These are phyloP conservation scores for Candida morakotiae DNA, from an alignment of 805 yeast genomes.

Conservation along the genomic window DNA sequence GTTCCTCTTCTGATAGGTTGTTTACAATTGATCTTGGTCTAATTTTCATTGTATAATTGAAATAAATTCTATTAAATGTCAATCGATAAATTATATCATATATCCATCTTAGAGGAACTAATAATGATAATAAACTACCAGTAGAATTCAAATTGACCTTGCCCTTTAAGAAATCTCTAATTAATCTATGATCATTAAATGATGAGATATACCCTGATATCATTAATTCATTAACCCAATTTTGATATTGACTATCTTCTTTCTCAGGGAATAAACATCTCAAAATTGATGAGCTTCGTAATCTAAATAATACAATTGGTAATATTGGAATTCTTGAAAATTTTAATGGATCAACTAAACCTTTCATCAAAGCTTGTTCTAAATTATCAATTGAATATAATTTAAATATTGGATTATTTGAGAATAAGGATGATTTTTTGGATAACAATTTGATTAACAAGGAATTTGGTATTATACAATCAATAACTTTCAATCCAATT, in stretches of 20 bases:
- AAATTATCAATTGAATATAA: slow-evolving; percentile 20
- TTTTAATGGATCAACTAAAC: slow-evolving; percentile 32
- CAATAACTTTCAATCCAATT: slow-evolving; percentile 35
- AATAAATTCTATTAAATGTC: slow-evolving; percentile 30
- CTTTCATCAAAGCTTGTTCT: slow-evolving; percentile 27
- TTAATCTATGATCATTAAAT: slow-evolving; percentile 31
- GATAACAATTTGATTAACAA: slow-evolving; percentile 24
- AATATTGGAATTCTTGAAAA: slow-evolving; percentile 34
- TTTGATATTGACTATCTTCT: slow-evolving; percentile 11
- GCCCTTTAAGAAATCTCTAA: slow-evolving; percentile 16
- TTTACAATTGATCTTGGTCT: slow-evolving; percentile 34
- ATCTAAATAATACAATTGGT: slow-evolving; percentile 35
- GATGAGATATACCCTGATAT: slow-evolving; percentile 34
- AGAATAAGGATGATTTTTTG: slow-evolving; percentile 9
- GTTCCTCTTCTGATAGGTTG: slow-evolving; percentile 16
- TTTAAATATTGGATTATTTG: slow-evolving; percentile 11
- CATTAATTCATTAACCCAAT: slow-evolving; percentile 31
- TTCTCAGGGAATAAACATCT: slow-evolving; percentile 21
- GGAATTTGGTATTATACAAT: slow-evolving; percentile 31
- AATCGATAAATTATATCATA: slow-evolving; percentile 31
- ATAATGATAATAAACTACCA: slow-evolving; percentile 27
- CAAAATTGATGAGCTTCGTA: slow-evolving; percentile 30
- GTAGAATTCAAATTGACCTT: slow-evolving; percentile 23
- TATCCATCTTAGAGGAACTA: slow-evolving; percentile 33
- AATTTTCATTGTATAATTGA: slow-evolving; percentile 21